A percentile compares a stretch with the other conserved stretches of the same genome.
Evolutionary conservation across 2,329 filamentous ascomycete species (phyloP).

Genomic region (Colletotrichum paranaense): DNA sequence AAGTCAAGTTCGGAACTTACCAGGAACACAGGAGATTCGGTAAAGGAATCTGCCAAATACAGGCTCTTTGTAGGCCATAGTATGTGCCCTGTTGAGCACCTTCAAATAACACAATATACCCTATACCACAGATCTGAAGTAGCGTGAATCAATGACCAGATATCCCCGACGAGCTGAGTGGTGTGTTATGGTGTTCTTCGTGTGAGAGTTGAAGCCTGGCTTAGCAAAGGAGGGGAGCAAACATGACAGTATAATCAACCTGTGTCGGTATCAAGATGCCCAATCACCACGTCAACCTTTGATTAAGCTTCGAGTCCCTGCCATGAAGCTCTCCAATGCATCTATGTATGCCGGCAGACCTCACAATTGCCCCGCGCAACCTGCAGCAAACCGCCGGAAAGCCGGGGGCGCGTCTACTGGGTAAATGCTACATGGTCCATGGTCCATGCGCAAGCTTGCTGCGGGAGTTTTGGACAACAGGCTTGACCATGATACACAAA

Average conservation of each 20-base stretch:
- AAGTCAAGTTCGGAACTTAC: too few relatives aligned
- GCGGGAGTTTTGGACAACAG: neutral
- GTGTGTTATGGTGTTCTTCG: neutral
- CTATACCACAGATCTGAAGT: too few relatives aligned
- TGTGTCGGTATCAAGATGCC: neutral
- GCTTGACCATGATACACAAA: neutral
- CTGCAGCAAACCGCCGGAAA: neutral
- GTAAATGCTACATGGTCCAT: neutral
- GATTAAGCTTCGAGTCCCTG: neutral
- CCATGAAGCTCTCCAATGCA: neutral
- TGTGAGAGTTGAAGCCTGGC: too few relatives aligned
- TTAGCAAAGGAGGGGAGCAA: neutral
- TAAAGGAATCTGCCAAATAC: too few relatives aligned
- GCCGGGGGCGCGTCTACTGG: neutral
- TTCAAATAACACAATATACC: too few relatives aligned
- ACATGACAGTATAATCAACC: neutral
- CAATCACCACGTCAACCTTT: neutral
- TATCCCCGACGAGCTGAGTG: neutral
- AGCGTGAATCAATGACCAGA: neutral
- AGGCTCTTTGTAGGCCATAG: too few relatives aligned
- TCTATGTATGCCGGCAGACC: neutral
- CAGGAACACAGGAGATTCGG: too few relatives aligned
- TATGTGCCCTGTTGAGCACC: too few relatives aligned
- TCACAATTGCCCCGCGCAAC: neutral
- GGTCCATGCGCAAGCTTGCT: neutral